Conservation (phyloP, 768 basidiomycete species). For the Hypholoma fasciculare region DNA sequence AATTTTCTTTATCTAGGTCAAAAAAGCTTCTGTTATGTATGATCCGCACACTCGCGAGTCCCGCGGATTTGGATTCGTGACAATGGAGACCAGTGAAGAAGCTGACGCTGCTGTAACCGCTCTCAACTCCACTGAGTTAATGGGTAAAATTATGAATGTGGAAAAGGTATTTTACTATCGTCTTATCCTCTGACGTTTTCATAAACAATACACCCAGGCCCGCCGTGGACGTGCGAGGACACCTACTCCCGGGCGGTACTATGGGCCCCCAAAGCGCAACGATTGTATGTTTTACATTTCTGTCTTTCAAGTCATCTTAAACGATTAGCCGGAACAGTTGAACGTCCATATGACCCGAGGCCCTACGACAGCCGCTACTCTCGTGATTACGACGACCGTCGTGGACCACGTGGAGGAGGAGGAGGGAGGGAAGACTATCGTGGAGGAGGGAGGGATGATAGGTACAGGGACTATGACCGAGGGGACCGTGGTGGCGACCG, state of each 20-base stretch:
- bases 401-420: conserved; percentile 39
- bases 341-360: conserved; percentile 89
- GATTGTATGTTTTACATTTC: conserved; percentile 46
- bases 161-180: conserved; percentile 60
- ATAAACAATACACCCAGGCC: conserved; percentile 47
- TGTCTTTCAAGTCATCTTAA: not conserved
- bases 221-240: conserved; percentile 88
- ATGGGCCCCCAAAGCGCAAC: conserved; percentile 84
- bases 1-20: conserved; percentile 45
- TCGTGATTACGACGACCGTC: conserved; percentile 60
- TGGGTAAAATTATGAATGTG: conserved; percentile 87
- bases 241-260: conserved; percentile 94
- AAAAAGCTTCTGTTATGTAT: conserved; percentile 72
- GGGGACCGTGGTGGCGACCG: conserved; percentile 37
- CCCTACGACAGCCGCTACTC: conserved; percentile 89
- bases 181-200: not conserved
- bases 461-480: conserved; percentile 45
- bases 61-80: conserved; percentile 82
- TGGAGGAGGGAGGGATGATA: conserved; percentile 48
- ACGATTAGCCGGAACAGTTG: conserved; percentile 43
- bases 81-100: conserved; percentile 70
- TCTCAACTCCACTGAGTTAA: conserved; percentile 79
- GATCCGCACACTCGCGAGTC: conserved; percentile 71
- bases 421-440: conserved; percentile 45
- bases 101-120: conserved; percentile 90